Percentiles rank a stretch among this genome's conserved stretches.
Evolutionary conservation across 202 grass and related monocot genomes (phyloP).

Genomic region (Panicum hallii): DNA sequence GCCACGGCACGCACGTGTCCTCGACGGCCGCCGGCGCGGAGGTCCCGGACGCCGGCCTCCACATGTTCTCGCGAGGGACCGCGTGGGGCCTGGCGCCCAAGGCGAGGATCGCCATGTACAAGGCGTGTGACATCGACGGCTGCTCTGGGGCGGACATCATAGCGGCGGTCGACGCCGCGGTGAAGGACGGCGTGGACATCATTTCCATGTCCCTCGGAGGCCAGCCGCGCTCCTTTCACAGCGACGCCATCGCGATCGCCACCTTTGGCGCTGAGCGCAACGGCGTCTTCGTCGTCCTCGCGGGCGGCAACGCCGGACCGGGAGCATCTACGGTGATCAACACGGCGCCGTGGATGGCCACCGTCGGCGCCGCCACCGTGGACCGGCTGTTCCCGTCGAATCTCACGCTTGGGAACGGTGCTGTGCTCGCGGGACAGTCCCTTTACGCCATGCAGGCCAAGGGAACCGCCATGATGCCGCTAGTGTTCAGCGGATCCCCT

Average conservation of each 20-base stretch:
- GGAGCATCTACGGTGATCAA: not conserved
- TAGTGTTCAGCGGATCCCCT: not conserved
- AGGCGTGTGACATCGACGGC: not conserved
- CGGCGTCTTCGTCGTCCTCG: conserved; percentile 57
- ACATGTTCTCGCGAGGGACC: conserved; percentile 24
- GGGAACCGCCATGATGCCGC: not conserved
- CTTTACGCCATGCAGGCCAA: conserved; percentile 33
- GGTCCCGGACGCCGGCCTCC: conserved; percentile 20
- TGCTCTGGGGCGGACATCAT: conserved; percentile 25
- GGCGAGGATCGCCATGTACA: conserved; percentile 70
- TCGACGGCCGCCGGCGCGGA: conserved; percentile 55
- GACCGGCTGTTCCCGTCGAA: conserved; percentile 56
- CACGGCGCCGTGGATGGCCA: conserved; percentile 60
- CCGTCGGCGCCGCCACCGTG: conserved; percentile 54
- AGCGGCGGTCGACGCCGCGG: conserved; percentile 52
- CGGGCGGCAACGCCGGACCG: conserved; percentile 49
- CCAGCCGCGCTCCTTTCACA: not conserved
- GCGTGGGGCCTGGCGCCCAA: conserved; percentile 53
- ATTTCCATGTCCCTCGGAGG: conserved; percentile 58
- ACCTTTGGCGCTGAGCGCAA: conserved; percentile 44
- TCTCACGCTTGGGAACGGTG: conserved; percentile 55
- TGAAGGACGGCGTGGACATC: conserved; percentile 66
- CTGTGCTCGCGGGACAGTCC: conserved; percentile 50
- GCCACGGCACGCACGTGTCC: conserved; percentile 63
- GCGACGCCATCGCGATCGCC: conserved; percentile 39